Base-by-base conservation (phyloP, 78 protist genomes). In the Guillardia theta region DNA sequence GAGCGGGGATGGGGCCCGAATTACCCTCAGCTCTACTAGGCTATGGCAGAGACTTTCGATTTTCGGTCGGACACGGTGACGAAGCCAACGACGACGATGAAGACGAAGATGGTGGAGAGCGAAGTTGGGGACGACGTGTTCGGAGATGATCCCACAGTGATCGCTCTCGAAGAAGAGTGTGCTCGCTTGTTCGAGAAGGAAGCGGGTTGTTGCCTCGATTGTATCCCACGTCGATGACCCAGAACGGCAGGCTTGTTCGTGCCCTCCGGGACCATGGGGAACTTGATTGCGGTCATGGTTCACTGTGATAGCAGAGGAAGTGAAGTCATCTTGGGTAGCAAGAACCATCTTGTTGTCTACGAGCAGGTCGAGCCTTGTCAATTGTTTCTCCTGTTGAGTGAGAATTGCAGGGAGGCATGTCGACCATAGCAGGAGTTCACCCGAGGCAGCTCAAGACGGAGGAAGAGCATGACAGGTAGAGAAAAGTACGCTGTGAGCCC, bases 111-210 rank as follows among this genome's bases (percentile, higher is more conserved):
- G 97, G 4, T 45, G 36, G 4, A 2, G 0, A 96, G 96, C 0
- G 54, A 0, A 3, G 95, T 96, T 21, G 98, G 98, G n/a, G 98
- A 97, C 64, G 97, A 97, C 50, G 97, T 97, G 33, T 93, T 95
- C 94, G 64, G 92, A 46, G 95, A 95, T 41, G 95, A 93, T 37
- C 95, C 95, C 41, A 93, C 95, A 0, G 95, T 70, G 41, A 6
- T 43, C 18, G 53, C 21, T 19, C 94, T 97, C 27, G 97, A 97
- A 87, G 54, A n/a, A 48, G 0, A 0, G 12, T 94, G n/a, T 0
- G 95, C 96, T 1, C 33, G 33, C 4, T 15, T 95, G 37, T 10
- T 41, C 0, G 98, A 96, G 30, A 94, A 94, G 93, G 97, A 95
- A 76, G 93, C 94, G n/a, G n/a, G n/a, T n/a, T n/a, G n/a, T n/a